Conservation (phyloP, 169 alveolate genomes). For the Babesia microti region DNA sequence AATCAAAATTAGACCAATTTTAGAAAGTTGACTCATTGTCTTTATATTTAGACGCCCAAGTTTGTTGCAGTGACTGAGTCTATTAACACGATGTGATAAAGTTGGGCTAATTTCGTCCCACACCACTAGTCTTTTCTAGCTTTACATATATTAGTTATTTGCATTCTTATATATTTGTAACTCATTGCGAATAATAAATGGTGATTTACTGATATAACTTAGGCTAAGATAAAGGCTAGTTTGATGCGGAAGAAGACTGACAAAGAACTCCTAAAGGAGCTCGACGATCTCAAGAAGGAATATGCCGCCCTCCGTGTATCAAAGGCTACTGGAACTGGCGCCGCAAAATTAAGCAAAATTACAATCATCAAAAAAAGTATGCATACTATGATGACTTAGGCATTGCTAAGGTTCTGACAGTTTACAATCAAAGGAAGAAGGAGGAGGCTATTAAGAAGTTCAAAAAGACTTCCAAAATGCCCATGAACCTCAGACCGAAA, state of each 20-base stretch:
- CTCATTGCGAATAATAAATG: conserved; percentile 1
- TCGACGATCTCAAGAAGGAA: conserved; percentile 80
- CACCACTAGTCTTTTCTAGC: not conserved
- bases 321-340: conserved; percentile 80
- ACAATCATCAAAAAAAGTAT: conserved; percentile 76
- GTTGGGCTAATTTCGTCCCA: not conserved
- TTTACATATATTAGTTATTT: no score
- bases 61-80: not conserved
- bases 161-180: not conserved
- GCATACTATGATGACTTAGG: no score
- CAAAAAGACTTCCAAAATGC: conserved; percentile 68
- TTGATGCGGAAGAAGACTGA: conserved; percentile 76
- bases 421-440: conserved; percentile 77
- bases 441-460: conserved; percentile 67
- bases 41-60: not conserved
- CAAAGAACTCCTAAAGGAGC: conserved; percentile 73
- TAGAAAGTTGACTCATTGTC: not conserved
- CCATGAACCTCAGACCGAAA: conserved; percentile 80
- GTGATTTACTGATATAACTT: no score
- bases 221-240: conserved; percentile 73
- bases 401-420: conserved; percentile 86
- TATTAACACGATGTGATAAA: not conserved
- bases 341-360: conserved; percentile 77
- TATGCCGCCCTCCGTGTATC: conserved; percentile 78
- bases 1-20: conserved; percentile 8